Evolutionary conservation across 768 basidiomycete species (phyloP), one percentile per base, ranked within the genome.

Genomic region (Boletus subcaerulescens): DNA sequence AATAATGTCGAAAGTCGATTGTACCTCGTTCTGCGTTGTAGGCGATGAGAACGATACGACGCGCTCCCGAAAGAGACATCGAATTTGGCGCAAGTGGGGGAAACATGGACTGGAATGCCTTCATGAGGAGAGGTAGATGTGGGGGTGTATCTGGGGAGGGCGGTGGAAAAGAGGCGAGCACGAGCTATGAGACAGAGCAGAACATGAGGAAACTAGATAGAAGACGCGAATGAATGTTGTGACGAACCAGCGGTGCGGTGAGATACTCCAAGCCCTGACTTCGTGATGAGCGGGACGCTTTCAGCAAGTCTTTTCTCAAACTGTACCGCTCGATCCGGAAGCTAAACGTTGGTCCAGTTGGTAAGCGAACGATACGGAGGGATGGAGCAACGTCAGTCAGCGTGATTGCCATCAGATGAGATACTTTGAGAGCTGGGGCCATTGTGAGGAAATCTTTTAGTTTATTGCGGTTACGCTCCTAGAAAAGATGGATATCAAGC

Each of bases 41-140:
- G 1, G 93, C 86, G 47, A 98, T 76, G 47, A 99, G 87, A 33
- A 98, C 92, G 52, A 99, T 88, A 62, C 97, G 85, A 32, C 97
- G 91, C 4, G 95, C 95, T 32, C 92, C 89, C 49, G 95, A 88
- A 48, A 93, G 84, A 20, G 84, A 81, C 67, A 93, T 78, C 32
- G 83, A 80, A 63, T 89, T 80, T 1, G 91, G 91, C 12, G 91
- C 79, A 45, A 99, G 90, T 0, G 97, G 89, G 5, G 97, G 97
- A 74, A 98, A 99, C 56, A 99, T 77, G 31, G 91, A 87, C 71
- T 98, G 97, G 75, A 99, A 97, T 55, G 93, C 84, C 72, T 97
- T 97, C 81, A 94, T 88, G 66, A 98, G 81, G 54, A 98, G 86
- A 36, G 91, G 81, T 38, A 98, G 79, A 68, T 98, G 93, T 3